Evolutionary conservation across 2,329 filamentous ascomycete genomes (phyloP).

Genomic region (Chrysosporium queenslandicum): DNA sequence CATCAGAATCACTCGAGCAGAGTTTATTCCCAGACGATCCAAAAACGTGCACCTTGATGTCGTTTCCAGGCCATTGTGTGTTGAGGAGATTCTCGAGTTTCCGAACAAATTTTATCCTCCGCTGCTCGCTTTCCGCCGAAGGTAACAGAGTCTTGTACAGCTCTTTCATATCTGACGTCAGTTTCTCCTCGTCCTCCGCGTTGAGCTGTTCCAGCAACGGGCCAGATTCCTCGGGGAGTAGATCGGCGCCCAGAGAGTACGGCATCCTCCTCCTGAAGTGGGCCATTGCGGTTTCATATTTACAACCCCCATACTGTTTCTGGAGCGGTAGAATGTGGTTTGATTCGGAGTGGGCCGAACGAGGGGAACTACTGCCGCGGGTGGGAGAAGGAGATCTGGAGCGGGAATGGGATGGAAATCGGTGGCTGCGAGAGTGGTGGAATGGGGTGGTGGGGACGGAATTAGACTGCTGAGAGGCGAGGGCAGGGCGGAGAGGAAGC

Average conservation of each 20-base stretch:
- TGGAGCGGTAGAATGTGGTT: constrained; percentile 61
- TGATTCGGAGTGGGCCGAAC: constrained; percentile 82
- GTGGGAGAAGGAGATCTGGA: constrained; percentile 74
- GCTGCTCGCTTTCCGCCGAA: constrained; percentile 64
- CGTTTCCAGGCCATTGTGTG: constrained; percentile 78
- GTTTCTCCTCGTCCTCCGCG: constrained; percentile 60
- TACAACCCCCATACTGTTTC: constrained; percentile 61
- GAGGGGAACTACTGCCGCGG: constrained; percentile 68
- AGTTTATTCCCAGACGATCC: constrained; percentile 95
- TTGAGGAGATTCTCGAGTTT: constrained; percentile 86
- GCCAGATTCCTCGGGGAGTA: constrained; percentile 59
- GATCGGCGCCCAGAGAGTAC: constrained; percentile 77
- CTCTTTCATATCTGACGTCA: constrained; percentile 74
- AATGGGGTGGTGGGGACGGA: constrained; percentile 91
- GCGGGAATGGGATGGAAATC: constrained; percentile 47
- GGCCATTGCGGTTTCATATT: constrained; percentile 77
- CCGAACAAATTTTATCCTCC: constrained; percentile 63
- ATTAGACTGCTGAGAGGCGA: constrained; percentile 60
- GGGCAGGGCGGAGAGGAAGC: constrained; percentile 39
- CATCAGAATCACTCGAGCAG: constrained; percentile 91
- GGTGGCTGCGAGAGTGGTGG: constrained; percentile 70
- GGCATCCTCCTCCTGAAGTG: constrained; percentile 78
- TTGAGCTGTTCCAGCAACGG: constrained; percentile 60
- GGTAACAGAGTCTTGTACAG: constrained; percentile 80
- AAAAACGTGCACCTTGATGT: constrained; percentile 87